phyloP scores from a whole-genome alignment of 805 yeast genomes.

The Saccharomyces kudriavzevii region DNA sequence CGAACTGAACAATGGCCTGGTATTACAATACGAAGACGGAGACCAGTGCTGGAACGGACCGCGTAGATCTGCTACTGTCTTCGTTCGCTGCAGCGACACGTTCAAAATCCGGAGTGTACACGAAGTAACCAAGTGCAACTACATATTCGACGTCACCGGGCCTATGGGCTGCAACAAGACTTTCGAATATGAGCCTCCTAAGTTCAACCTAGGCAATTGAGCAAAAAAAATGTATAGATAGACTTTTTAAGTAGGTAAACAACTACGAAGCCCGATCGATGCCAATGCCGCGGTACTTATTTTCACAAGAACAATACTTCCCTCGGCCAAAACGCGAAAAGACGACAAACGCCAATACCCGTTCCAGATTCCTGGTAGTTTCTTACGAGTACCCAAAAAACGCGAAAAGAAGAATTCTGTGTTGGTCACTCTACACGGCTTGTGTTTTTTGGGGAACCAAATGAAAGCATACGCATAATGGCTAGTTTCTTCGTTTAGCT shows the following conservation, averaged over 20 bases:
- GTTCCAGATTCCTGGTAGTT: neutral
- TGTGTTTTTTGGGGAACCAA: neutral
- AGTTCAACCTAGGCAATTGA: neutral
- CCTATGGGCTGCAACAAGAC: slow-evolving; percentile 35
- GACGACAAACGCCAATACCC: neutral
- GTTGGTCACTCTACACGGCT: neutral
- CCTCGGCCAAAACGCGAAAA: neutral
- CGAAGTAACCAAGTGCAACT: slow-evolving; percentile 87
- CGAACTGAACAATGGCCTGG: slow-evolving; percentile 29
- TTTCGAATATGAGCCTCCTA: slow-evolving; percentile 9
- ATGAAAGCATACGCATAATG: neutral
- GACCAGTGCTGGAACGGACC: slow-evolving; percentile 95
- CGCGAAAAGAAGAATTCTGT: neutral
- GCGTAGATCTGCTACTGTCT: slow-evolving; percentile 56
- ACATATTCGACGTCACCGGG: slow-evolving; percentile 41
- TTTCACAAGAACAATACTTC: neutral
- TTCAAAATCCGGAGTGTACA: slow-evolving; percentile 44
- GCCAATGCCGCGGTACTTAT: neutral
- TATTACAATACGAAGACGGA: slow-evolving; percentile 48
- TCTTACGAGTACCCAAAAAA: neutral
- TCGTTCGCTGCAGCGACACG: slow-evolving; percentile 57
- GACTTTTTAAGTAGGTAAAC: neutral
- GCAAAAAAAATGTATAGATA: neutral
- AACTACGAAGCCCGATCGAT: neutral
- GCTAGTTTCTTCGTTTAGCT: neutral